Evolutionary conservation across 257 asterid genomes (phyloP), one percentile per base, ranked within the genome.

Genomic region (Gardenia jasminoides): DNA sequence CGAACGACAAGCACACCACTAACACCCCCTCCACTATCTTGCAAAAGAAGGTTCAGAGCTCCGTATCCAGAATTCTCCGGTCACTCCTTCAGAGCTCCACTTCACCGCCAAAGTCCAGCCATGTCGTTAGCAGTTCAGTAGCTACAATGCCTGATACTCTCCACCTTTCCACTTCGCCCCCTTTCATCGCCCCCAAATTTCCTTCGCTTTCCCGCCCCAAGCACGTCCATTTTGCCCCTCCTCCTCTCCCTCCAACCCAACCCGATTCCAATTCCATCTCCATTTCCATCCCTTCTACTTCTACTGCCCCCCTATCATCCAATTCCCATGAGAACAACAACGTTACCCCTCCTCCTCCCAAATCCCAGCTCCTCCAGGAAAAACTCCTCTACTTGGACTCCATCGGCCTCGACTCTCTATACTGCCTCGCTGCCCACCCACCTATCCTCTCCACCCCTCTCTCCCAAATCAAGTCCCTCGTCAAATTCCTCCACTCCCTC

Each of bases 351-450:
- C 41, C 41, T 36, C 41, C 41, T 36, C 41, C 4, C 67, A n/a
- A 7, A 61, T 78, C 85, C 59, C 84, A 59, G 48, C 13, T 80
- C 9, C 88, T 84, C 78, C 93, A 90, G 24, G 98, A 92, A 24
- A 78, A 85, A 12, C 88, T 94, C 80, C 93, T 91, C 72, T 94
- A 85, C 88, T 76, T 94, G 44, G 98, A 94, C 82, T 92, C 98
- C 58, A 88, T 89, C 52, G 97, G 97, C 31, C 79, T 94, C 19
- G 98, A 94, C 82, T 92, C 94, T 43, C 79, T 91, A 43, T 48
- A 85, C 85, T 89, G 93, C 90, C 86, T 91, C 76, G 76, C 87
- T 67, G 73, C 87, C 59, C 91, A 88, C 74, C 96, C 97, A 1
- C 88, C 86, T 7, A 59, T 94, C 3, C 74, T 91, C 28, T 89